These are phyloP conservation scores for Solanum clarkiae DNA, from an alignment of 257 asterid genomes.

Conservation along the genomic window DNA sequence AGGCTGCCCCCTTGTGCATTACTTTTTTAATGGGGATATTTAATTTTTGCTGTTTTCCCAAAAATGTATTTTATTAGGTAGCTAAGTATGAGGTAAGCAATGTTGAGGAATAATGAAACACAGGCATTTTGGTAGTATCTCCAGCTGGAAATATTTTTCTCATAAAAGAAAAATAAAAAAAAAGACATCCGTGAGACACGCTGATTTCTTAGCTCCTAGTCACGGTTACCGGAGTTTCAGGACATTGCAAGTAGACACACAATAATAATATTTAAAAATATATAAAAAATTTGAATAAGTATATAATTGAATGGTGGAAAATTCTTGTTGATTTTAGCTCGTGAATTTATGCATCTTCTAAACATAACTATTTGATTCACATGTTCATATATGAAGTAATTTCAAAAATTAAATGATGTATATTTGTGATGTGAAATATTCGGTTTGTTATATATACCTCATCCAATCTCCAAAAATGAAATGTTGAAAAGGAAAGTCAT, in stretches of 20 bases:
- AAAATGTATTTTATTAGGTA: not conserved
- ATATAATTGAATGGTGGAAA: too few relatives aligned
- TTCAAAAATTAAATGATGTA: not conserved
- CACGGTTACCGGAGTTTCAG: constrained; percentile 3
- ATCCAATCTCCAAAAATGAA: not conserved
- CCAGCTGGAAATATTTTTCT: not conserved
- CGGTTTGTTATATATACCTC: not conserved
- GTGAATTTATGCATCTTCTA: not conserved
- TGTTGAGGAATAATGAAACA: constrained; percentile 6
- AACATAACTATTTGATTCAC: not conserved
- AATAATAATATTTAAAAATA: not conserved
- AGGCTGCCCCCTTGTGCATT: too few relatives aligned
- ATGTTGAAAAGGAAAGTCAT: not conserved
- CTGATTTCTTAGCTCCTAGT: not conserved
- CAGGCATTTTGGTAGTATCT: not conserved
- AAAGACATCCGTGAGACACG: constrained; percentile 8
- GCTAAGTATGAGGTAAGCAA: not conserved
- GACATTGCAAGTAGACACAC: constrained; percentile 10
- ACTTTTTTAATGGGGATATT: too few relatives aligned
- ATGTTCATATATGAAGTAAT: not conserved
- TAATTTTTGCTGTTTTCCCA: too few relatives aligned
- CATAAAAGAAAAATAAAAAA: not conserved
- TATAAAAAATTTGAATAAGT: too few relatives aligned
- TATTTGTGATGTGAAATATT: not conserved
- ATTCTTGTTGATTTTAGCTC: not conserved